Conservation (phyloP, 805 yeast genomes). For the Pichia nanzhaoensis region DNA sequence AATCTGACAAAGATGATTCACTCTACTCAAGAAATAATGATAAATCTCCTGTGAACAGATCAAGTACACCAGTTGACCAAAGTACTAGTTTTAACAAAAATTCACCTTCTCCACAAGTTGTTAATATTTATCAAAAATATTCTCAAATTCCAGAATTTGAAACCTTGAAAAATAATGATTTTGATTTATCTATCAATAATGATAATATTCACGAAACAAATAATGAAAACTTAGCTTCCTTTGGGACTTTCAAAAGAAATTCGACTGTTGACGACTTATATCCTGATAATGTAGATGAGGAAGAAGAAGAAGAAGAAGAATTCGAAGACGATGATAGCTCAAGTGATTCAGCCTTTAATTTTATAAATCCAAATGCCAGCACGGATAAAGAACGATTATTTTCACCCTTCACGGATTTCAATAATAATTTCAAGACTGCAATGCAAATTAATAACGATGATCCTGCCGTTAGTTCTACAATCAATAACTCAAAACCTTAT, state of each 20-base stretch:
- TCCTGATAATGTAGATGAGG: slow-evolving; percentile 19
- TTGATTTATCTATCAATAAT: neutral
- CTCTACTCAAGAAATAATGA: slow-evolving; percentile 1
- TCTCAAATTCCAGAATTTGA: slow-evolving; percentile 25
- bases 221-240: too few relatives aligned
- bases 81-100: neutral
- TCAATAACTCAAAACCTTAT: too few relatives aligned
- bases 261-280: slow-evolving; percentile 15
- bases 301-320: slow-evolving; percentile 10
- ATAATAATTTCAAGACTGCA: slow-evolving; percentile 25
- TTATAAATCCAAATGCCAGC: slow-evolving; percentile 1
- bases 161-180: slow-evolving; percentile 9
- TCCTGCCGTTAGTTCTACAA: too few relatives aligned
- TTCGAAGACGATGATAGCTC: slow-evolving; percentile 9
- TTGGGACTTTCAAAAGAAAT: neutral
- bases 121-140: slow-evolving; percentile 29
- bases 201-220: neutral
- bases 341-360: slow-evolving; percentile 7
- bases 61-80: neutral
- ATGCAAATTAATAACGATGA: slow-evolving; percentile 10
- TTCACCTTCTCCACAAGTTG: slow-evolving; percentile 24
- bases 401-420: slow-evolving; percentile 33
- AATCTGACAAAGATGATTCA: slow-evolving; percentile 1
- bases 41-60: too few relatives aligned
- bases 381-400: slow-evolving; percentile 17